Evolutionary conservation across 192 early-diverging fungal genomes (phyloP).

Genomic region (Coemansia reversa): DNA sequence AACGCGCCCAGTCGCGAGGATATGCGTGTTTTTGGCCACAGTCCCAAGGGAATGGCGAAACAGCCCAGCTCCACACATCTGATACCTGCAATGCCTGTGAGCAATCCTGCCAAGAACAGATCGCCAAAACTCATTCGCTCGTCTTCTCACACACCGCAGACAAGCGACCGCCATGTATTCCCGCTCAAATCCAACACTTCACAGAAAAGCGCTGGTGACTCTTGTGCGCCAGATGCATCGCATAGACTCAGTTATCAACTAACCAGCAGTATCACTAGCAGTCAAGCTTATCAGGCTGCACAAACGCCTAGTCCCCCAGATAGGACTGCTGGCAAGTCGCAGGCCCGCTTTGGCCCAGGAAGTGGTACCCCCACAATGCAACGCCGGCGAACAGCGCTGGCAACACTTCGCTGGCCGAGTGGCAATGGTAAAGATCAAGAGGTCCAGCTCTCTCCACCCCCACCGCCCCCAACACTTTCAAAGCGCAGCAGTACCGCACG

Average conservation of each 20-base stretch:
- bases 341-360: slow-evolving; percentile 13
- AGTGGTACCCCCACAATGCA: slow-evolving; percentile 33
- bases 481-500: slow-evolving; percentile 14
- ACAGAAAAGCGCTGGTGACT: slow-evolving; percentile 4
- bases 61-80: slow-evolving; percentile 2
- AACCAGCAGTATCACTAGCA: slow-evolving; percentile 1
- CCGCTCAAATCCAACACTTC: neutral
- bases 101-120: slow-evolving; percentile 4
- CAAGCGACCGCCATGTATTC: neutral
- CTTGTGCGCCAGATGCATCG: slow-evolving; percentile 9
- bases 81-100: neutral
- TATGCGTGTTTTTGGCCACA: neutral
- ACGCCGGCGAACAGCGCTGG: slow-evolving; percentile 40
- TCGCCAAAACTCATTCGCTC: slow-evolving; percentile 34
- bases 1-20: slow-evolving; percentile 18
- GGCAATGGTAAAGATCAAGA: slow-evolving; percentile 1
- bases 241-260: slow-evolving; percentile 36
- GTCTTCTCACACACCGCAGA: slow-evolving; percentile 16
- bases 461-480: slow-evolving; percentile 13
- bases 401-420: slow-evolving; percentile 32
- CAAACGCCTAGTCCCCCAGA: slow-evolving; percentile 44
- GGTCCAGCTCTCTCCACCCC: slow-evolving; percentile 8
- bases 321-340: slow-evolving; percentile 15
- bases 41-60: slow-evolving; percentile 9
- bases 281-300: slow-evolving; percentile 8